phyloP scores from a whole-genome alignment of 2,329 filamentous ascomycete genomes.

The Exserohilum turcica region DNA sequence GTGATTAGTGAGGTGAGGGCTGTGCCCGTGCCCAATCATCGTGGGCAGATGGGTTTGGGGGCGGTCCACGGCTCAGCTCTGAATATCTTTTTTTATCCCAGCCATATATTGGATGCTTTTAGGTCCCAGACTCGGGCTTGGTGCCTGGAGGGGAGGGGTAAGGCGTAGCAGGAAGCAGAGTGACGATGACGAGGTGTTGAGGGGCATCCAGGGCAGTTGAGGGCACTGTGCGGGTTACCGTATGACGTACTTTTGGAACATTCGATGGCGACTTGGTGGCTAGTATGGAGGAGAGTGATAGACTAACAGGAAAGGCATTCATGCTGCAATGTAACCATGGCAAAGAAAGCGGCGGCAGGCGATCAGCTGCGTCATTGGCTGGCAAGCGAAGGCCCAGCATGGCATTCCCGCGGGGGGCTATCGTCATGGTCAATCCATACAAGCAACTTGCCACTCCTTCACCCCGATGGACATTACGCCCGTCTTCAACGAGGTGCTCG shows the following conservation, averaged over 20 bases:
- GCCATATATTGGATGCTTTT: not conserved
- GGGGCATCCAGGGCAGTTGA: no score
- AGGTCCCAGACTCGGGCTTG: not conserved
- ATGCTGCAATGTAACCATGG: not conserved
- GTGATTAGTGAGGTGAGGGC: not conserved
- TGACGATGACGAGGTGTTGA: not conserved
- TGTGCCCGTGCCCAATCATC: constrained; percentile 1
- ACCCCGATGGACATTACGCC: constrained; percentile 65
- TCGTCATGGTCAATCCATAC: constrained; percentile 33
- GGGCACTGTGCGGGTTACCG: no score
- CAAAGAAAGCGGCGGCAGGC: not conserved
- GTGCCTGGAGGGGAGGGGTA: not conserved
- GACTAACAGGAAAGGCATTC: no score
- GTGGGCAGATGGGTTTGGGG: not conserved
- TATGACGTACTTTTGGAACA: no score
- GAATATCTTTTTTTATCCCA: not conserved
- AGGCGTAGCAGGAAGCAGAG: not conserved
- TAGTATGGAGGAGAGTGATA: no score
- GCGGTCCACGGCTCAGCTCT: not conserved
- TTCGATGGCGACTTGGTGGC: no score
- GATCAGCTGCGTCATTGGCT: constrained; percentile 24
- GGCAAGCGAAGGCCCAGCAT: constrained; percentile 25
- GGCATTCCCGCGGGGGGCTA: constrained; percentile 31
- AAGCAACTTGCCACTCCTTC: constrained; percentile 19
- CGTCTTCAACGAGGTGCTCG: constrained; percentile 70